Conservation (phyloP, 2,329 filamentous ascomycete species). For the Ceratocystiopsis minuta region DNA sequence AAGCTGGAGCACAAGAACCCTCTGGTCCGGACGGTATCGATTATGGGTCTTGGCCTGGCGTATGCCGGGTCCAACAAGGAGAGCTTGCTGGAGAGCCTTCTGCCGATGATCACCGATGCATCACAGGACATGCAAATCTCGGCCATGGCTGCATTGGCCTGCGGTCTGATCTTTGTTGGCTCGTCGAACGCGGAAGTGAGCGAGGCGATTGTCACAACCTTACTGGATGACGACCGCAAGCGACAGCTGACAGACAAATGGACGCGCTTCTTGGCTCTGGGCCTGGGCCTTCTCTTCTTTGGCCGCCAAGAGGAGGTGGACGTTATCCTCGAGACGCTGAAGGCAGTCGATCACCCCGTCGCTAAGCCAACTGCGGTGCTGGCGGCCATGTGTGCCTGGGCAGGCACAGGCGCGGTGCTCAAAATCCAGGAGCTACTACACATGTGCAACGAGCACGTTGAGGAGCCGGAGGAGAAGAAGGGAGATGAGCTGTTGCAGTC, state of each 20-base stretch:
- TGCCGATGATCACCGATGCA: constrained; percentile 76
- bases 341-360: constrained; percentile 93
- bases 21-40: constrained; percentile 61
- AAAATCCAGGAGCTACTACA: constrained; percentile 96
- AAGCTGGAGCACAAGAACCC: constrained; percentile 65
- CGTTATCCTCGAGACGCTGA: constrained; percentile 88
- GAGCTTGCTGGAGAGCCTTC: constrained; percentile 64
- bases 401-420: constrained; percentile 86
- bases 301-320: constrained; percentile 98
- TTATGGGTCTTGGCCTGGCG: constrained; percentile 89
- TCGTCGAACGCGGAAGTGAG: constrained; percentile 82
- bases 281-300: constrained; percentile 85
- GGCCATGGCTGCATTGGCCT: constrained; percentile 82
- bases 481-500: constrained; percentile 89
- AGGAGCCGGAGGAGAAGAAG: constrained; percentile 87
- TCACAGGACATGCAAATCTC: constrained; percentile 85
- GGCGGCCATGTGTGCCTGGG: constrained; percentile 94
- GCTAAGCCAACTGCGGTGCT: constrained; percentile 88
- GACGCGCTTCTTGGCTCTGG: constrained; percentile 91
- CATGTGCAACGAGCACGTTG: constrained; percentile 94
- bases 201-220: constrained; percentile 76
- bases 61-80: constrained; percentile 92
- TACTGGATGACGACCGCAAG: constrained; percentile 84
- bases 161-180: constrained; percentile 82
- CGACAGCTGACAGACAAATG: constrained; percentile 92